These are phyloP conservation scores for Phytophthora litchii DNA, from an alignment of 352 stramenopile species.

Conservation along the genomic window DNA sequence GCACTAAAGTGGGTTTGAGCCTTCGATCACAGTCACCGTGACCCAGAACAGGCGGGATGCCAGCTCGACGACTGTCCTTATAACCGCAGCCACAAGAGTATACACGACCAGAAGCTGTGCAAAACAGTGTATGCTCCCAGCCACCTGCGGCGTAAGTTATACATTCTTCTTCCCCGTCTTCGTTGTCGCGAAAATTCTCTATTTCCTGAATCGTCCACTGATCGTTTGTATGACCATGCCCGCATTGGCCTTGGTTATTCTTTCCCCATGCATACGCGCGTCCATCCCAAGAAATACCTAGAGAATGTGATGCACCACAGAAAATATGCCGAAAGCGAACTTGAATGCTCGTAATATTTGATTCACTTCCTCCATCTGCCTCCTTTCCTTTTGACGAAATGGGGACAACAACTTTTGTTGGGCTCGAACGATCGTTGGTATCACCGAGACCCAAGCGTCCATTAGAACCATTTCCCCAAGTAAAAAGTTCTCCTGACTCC, in stretches of 20 bases:
- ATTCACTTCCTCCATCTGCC: neutral
- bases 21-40: conserved; percentile 74
- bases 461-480: conserved; percentile 89
- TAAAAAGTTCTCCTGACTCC: conserved; percentile 68
- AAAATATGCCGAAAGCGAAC: conserved; percentile 51
- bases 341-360: neutral
- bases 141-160: conserved; percentile 65
- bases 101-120: conserved; percentile 59
- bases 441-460: conserved; percentile 82
- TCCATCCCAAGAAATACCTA: conserved; percentile 67
- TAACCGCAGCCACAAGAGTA: conserved; percentile 85
- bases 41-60: conserved; percentile 81
- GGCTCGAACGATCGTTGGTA: conserved; percentile 67
- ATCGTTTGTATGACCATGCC: conserved; percentile 80
- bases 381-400: neutral
- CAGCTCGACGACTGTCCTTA: conserved; percentile 81
- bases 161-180: conserved; percentile 50
- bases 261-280: conserved; percentile 75
- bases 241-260: conserved; percentile 88
- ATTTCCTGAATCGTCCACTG: conserved; percentile 64
- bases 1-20: conserved; percentile 61
- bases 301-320: conserved; percentile 79
- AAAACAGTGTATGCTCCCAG: conserved; percentile 87
- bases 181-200: conserved; percentile 52
- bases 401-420: conserved; percentile 39